A percentile compares a stretch with the other conserved stretches of the same genome.
These are phyloP conservation scores for Solanum pinnatisectum DNA, from an alignment of 257 asterid genomes.

Conservation along the genomic window DNA sequence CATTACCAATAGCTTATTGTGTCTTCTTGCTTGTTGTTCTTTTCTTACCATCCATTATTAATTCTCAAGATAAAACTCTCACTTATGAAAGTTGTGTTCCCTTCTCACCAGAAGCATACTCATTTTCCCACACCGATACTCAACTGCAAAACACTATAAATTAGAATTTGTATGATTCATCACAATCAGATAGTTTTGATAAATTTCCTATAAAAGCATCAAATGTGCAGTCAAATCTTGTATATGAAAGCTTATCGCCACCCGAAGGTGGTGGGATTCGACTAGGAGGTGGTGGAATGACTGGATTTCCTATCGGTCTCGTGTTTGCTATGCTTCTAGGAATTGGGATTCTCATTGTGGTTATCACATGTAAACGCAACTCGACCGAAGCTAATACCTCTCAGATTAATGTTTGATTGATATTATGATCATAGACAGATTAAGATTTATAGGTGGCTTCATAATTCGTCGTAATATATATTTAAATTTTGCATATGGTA, in stretches of 20 bases:
- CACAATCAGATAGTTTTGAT: neutral
- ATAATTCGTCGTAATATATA: neutral
- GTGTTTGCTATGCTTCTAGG: constrained; percentile 16
- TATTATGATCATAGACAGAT: neutral
- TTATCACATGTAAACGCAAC: constrained; percentile 8
- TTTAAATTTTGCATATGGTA: neutral
- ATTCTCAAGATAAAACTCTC: constrained; percentile 7
- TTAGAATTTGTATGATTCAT: neutral
- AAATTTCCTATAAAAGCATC: constrained; percentile 23
- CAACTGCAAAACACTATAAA: neutral
- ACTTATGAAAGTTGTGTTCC: constrained; percentile 15
- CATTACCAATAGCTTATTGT: constrained; percentile 4
- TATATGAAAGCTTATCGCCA: constrained; percentile 8
- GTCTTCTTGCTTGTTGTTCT: constrained; percentile 10
- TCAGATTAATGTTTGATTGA: constrained; percentile 6
- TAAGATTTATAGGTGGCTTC: neutral
- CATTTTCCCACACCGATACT: constrained; percentile 25
- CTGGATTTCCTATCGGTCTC: constrained; percentile 12
- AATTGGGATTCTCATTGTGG: constrained; percentile 13
- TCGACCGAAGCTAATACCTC: neutral
- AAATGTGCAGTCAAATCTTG: constrained; percentile 20
- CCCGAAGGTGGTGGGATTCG: neutral
- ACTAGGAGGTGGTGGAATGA: constrained; percentile 15
- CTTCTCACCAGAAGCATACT: constrained; percentile 25
- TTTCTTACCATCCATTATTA: neutral